Evolutionary conservation across 352 stramenopile genomes (phyloP), one percentile per base, ranked within the genome.

Genomic region (Phytophthora quininea): DNA sequence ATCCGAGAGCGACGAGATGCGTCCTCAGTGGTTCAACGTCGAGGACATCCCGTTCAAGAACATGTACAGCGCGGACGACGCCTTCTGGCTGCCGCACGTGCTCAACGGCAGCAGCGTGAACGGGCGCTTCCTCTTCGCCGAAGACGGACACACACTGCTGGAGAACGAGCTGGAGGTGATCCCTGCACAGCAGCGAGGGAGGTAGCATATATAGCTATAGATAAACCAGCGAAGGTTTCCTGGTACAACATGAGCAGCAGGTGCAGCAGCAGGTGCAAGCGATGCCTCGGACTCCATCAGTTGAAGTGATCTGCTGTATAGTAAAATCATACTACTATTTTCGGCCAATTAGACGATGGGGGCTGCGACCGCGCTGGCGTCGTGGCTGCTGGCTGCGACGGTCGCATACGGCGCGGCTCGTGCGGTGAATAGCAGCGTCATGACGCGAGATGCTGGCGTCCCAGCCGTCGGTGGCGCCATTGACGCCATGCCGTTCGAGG

Each of bases 1-100:
- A 1, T 82, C 68, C 4, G 92, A 98, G 73, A 93, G 83, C 52
- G 88, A 97, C 5, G 92, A 98, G 72, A 98, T 98, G 92, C 73
- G 57, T 57, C 90, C 92, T 31, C 54, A 86, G 49, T 98, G 92
- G 92, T 97, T 80, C 69, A 57, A 74, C 46, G 47, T 72, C 6
- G 65, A 69, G 35, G 62, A 64, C 10, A 85, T 97, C 47, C 92
- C 92, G n/a, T 94, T 83, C 54, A 61, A 80, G 3, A 69, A 66
- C n/a, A 97, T 97, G 90, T 97, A 24, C 19, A 24, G 91, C 90
- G 68, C 85, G 2, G 90, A 97, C 69, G 90, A 97, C 64, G 54
- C 43, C 49, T 64, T 92, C 47, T 97, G 91, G 91, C 64, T 96
- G 42, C 89, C 88, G 27, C 79, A 88, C 19, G 73, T 97, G 19